A percentile compares a stretch with the other conserved stretches of the same genome.
Conservation (phyloP, 2,329 filamentous ascomycete species). For the Beauveria rudraprayagi region DNA sequence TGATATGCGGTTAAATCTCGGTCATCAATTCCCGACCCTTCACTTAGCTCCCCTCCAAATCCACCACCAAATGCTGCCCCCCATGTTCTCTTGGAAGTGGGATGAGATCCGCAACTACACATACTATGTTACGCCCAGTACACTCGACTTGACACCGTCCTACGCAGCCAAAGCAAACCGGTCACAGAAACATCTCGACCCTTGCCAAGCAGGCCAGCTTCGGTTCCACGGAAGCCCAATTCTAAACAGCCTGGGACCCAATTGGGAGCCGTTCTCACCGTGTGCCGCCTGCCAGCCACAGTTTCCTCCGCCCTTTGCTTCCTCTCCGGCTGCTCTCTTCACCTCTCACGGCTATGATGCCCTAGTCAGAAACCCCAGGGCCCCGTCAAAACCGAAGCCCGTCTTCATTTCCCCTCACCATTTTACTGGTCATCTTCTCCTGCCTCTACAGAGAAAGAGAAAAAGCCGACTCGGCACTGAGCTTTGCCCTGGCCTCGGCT, state of each 20-base stretch:
- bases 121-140: background rate
- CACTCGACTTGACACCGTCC: background rate
- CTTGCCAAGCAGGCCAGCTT: background rate
- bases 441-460: background rate
- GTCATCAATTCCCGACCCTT: background rate
- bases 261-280: background rate
- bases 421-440: background rate
- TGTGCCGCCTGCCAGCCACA: background rate
- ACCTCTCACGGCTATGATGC: background rate
- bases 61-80: background rate
- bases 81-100: slow-evolving; percentile 4
- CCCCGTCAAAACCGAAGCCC: background rate
- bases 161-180: background rate
- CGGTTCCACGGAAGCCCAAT: background rate
- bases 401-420: background rate
- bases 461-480: background rate
- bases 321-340: background rate
- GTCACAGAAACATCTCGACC: background rate
- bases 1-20: slow-evolving; percentile 9
- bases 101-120: slow-evolving; percentile 10
- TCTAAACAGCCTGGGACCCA: background rate
- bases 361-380: slow-evolving; percentile 1
- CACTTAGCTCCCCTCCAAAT: background rate
- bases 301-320: background rate
- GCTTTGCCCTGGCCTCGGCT: background rate